Evolutionary conservation across 2,329 filamentous ascomycete genomes (phyloP).

Genomic region (Alternaria sp.): DNA sequence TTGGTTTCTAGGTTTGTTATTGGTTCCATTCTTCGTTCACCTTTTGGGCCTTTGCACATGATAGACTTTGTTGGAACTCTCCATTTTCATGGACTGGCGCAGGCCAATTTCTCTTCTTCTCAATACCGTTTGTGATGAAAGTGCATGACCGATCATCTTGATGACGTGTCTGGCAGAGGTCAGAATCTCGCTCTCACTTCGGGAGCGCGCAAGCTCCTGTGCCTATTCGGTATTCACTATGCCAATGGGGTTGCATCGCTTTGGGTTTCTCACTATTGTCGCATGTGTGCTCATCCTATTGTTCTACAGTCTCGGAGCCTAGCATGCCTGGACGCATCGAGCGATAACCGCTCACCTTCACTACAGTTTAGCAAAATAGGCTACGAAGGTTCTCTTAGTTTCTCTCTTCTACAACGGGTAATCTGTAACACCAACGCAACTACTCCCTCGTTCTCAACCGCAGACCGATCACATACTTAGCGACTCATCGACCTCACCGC

Average conservation of each 20-base stretch:
- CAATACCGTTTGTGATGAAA: not conserved
- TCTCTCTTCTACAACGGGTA: not conserved
- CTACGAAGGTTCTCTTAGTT: not conserved
- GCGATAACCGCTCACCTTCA: not conserved
- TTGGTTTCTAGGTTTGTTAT: not conserved
- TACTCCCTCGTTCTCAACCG: not conserved
- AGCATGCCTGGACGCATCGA: not conserved
- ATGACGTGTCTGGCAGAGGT: not conserved
- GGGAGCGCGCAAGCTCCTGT: not conserved
- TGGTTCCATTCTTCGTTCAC: not conserved
- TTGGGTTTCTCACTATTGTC: not conserved
- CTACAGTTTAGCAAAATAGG: not conserved
- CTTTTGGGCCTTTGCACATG: not conserved
- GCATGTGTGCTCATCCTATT: not conserved
- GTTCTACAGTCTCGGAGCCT: not conserved
- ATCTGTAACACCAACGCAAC: not conserved
- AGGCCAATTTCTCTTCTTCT: not conserved
- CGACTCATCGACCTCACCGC: not conserved
- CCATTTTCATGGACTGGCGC: not conserved
- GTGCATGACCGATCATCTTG: not conserved
- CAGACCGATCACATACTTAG: not conserved
- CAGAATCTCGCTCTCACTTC: not conserved
- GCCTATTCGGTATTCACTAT: not conserved
- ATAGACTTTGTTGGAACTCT: not conserved
- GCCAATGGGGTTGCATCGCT: too few species aligned